These are phyloP conservation scores for Rhodocollybia butyracea DNA, from an alignment of 768 basidiomycete species.

Conservation along the genomic window DNA sequence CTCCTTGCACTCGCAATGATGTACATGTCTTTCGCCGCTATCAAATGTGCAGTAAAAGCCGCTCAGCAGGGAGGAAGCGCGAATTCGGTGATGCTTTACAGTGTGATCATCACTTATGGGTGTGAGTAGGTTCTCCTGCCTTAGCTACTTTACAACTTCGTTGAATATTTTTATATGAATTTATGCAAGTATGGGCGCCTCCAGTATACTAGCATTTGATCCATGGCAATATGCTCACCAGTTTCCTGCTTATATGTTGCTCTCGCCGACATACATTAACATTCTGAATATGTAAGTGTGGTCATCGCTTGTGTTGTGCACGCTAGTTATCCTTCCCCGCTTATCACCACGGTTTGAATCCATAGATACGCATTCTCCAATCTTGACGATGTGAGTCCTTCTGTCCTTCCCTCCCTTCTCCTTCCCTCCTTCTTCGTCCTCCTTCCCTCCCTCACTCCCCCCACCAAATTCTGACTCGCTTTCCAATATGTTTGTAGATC, in stretches of 20 bases:
- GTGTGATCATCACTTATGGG: conserved; percentile 83
- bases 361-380: conserved; percentile 83
- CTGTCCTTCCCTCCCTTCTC: too few species aligned
- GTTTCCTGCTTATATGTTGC: conserved; percentile 86
- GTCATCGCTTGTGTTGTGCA: not conserved
- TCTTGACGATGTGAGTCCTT: conserved; percentile 67
- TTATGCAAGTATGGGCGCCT: conserved; percentile 63
- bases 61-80: conserved; percentile 61
- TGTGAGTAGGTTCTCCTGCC: conserved; percentile 33
- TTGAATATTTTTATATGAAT: not conserved
- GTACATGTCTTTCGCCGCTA: conserved; percentile 81
- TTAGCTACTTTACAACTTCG: not conserved
- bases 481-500: conserved; percentile 50
- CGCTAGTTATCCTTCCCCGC: conserved; percentile 15
- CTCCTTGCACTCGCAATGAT: conserved; percentile 74
- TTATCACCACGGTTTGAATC: conserved; percentile 15
- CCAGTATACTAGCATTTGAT: conserved; percentile 83
- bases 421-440: too few species aligned
- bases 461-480: too few species aligned
- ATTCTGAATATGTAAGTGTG: conserved; percentile 67
- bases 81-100: conserved; percentile 78
- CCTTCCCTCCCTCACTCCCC: too few species aligned
- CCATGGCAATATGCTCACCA: conserved; percentile 97
- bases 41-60: conserved; percentile 77
- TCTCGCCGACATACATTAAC: conserved; percentile 81